Base-by-base conservation (phyloP, 2,329 filamentous ascomycete genomes). In the Colletotrichum spinosum region DNA sequence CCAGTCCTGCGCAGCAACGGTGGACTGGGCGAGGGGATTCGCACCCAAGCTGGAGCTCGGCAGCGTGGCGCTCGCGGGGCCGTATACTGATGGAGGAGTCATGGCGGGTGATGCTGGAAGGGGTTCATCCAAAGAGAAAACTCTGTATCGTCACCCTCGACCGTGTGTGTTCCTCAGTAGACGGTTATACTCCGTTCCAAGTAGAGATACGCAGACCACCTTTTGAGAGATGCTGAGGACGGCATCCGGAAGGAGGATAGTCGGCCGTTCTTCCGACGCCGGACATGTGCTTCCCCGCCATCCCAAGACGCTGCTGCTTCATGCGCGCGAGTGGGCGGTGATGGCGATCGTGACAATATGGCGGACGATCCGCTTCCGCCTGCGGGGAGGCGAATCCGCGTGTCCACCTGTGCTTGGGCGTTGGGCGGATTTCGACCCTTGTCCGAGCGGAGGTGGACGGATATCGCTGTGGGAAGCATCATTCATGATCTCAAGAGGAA, bases 1-100 rank as follows among this genome's bases (percentile, higher is more conserved):
- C 44, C 55, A 38, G 17, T 49, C 38, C n/a, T 56, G 49, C 45
- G 38, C 6, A 3, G 52, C 10, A 11, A 44, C 34, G 15, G 39
- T 8, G 35, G 55, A 8, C 15, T 50, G 25, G 39, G 41, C 6
- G 34, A 53, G 48, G 38, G 52, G 53, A 6, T 64, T 51, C 41
- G 58, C 41, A 12, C 17, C 62, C 15, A 65, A n/a, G 52, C 52
- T 46, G 37, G 62, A 49, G 52, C 55, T 45, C 17, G 64, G 58
- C 35, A 60, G 53, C 55, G 45, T 49, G 15, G 60, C 55, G 49
- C 64, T 63, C 52, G 67, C 50, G 37, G 67, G 67, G 39, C 67
- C 67, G 46, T 63, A 67, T 9, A 68, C 55, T 48, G 67, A 65
- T 42, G 67, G 67, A 10, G 67, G 67, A 46, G 55, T 60, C 67